phyloP scores from a whole-genome alignment of 108 stramenopile species.

The Epipyxis sp. region DNA sequence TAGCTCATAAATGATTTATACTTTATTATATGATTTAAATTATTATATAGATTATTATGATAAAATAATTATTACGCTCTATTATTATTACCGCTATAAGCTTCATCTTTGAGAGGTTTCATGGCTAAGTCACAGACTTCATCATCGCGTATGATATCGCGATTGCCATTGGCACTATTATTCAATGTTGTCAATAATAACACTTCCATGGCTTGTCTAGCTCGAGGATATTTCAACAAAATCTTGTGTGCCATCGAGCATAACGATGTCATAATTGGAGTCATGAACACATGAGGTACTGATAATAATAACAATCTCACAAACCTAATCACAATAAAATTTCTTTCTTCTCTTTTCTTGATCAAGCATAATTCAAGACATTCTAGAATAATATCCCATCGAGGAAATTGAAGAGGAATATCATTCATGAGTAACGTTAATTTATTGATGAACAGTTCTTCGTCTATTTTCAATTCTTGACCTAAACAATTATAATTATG shows the following conservation, averaged over 20 bases:
- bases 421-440: constrained; percentile 7
- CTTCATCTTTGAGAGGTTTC: not conserved
- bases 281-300: not conserved
- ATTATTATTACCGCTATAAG: too few species aligned
- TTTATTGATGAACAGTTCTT: not conserved
- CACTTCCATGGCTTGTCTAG: not conserved
- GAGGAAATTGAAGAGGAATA: not conserved
- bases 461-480: constrained; percentile 13
- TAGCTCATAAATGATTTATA: too few species aligned
- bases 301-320: not conserved
- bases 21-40: too few species aligned
- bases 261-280: not conserved
- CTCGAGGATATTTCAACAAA: constrained; percentile 24
- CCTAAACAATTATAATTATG: too few species aligned
- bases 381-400: not conserved
- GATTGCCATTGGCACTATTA: not conserved
- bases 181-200: not conserved
- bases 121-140: not conserved
- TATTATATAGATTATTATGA: too few species aligned
- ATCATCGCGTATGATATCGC: not conserved
- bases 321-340: not conserved
- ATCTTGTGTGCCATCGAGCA: constrained; percentile 1
- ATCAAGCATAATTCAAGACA: constrained; percentile 17
- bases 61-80: too few species aligned
- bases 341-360: not conserved